Percentiles rank a stretch among this genome's conserved stretches.
These are phyloP conservation scores for Elsinoe ampelina DNA, from an alignment of 2,329 filamentous ascomycete species.

Conservation along the genomic window DNA sequence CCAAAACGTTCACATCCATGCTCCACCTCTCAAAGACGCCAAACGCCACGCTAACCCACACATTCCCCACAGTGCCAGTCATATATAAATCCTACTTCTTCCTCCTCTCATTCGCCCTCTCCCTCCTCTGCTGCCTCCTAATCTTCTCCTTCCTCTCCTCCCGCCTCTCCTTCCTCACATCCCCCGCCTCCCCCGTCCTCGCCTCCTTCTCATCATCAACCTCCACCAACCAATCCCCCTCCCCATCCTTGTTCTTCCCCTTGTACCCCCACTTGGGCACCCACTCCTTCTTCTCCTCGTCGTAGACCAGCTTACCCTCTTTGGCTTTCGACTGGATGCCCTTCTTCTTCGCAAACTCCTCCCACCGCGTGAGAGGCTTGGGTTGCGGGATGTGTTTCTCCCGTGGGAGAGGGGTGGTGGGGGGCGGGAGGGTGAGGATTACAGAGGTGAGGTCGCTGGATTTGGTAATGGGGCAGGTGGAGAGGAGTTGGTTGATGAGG, in stretches of 20 bases:
- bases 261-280: conserved; percentile 92
- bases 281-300: conserved; percentile 80
- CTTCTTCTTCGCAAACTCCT: conserved; percentile 92
- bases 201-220: conserved; percentile 60
- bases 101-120: conserved; percentile 51
- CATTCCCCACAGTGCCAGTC: not conserved
- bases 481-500: conserved; percentile 89
- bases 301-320: conserved; percentile 72
- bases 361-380: conserved; percentile 86
- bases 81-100: not conserved
- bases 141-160: conserved; percentile 48
- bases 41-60: conserved; percentile 7
- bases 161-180: conserved; percentile 47
- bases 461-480: conserved; percentile 69
- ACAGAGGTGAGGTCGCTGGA: conserved; percentile 53
- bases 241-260: conserved; percentile 74
- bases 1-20: not conserved
- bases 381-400: conserved; percentile 82
- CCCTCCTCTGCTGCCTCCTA: conserved; percentile 35
- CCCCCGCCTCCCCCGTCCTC: conserved; percentile 49
- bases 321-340: conserved; percentile 84
- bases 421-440: conserved; percentile 64
- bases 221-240: conserved; percentile 85
- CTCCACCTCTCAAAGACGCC: not conserved
- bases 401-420: conserved; percentile 65